These are phyloP conservation scores for Penicillium fimorum DNA, from an alignment of 495 filamentous ascomycete species.

Conservation along the genomic window DNA sequence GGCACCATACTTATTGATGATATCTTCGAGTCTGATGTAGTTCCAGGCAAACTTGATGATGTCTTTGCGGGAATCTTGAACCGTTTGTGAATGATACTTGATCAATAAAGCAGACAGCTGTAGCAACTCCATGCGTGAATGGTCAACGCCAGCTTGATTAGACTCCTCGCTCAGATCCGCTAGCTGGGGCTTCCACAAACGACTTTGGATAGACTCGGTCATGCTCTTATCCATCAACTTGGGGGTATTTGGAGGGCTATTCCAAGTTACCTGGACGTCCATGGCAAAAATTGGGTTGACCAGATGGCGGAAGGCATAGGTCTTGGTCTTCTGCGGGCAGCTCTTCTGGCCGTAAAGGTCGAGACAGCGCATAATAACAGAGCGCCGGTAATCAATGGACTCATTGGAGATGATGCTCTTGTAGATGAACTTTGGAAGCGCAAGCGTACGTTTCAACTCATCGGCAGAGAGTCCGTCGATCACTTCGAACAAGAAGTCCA, in stretches of 20 bases:
- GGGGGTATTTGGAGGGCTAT: constrained; percentile 55
- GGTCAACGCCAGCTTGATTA: constrained; percentile 83
- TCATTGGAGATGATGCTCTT: constrained; percentile 76
- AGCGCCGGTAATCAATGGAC: constrained; percentile 85
- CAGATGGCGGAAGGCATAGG: constrained; percentile 85
- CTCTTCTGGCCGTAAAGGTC: constrained; percentile 79
- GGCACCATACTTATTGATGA: constrained; percentile 98
- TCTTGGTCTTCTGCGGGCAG: constrained; percentile 83
- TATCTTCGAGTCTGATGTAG: constrained; percentile 93
- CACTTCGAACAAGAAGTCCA: constrained; percentile 85
- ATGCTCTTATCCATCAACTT: constrained; percentile 83
- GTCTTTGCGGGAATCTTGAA: constrained; percentile 91
- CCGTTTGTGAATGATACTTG: constrained; percentile 81
- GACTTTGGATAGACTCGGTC: constrained; percentile 87
- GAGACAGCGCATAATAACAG: constrained; percentile 78
- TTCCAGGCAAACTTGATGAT: constrained; percentile 99
- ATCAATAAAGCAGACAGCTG: constrained; percentile 92
- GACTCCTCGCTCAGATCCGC: constrained; percentile 82
- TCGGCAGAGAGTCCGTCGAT: constrained; percentile 82
- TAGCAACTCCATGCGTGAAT: constrained; percentile 92
- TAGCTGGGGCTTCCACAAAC: constrained; percentile 89
- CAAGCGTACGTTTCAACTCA: constrained; percentile 73
- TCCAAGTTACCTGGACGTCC: constrained; percentile 73
- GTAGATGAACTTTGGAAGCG: constrained; percentile 81
- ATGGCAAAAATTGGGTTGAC: constrained; percentile 97